Base-by-base conservation (phyloP, 2,329 filamentous ascomycete genomes). In the Nothophoma quercina region DNA sequence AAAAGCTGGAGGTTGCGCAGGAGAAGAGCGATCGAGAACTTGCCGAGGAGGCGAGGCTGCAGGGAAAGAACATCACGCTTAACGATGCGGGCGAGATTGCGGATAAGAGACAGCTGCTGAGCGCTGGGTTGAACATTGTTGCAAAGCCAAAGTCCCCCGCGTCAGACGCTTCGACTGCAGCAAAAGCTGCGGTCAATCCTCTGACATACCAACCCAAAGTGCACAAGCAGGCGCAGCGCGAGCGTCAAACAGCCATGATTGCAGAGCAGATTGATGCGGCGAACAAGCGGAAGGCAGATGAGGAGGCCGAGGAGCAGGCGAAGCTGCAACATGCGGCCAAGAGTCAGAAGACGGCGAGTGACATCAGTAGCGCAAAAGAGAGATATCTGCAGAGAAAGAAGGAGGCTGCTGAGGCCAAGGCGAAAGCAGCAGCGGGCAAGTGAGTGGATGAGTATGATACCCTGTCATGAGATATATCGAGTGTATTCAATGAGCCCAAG, bases 11-110 rank as follows among this genome's bases (percentile, higher is more conserved):
- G 10, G 21, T 38, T 2, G 69, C 77, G 19, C 74, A 76, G 46
- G 79, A 80, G 41, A 85, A 83, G 69, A 79, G 79, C 0, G 86
- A 87, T 15, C 83, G 82, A 2, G 84, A 92, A 26, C 65, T 86
- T n/a, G 88, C 88, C 4, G 81, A 78, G 39, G 87, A 90, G 64
- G 81, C 91, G 44, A 88, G 87, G 46, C 81, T 84, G 30, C 85
- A 80, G 59, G 84, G 83, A 21, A 77, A 79, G 78, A 58, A 86
- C 77, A 83, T 95, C 30, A 83, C 85, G 7, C 75, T 93, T 64
- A 93, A 93, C 65, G 90, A 95, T 56, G 90, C 95, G 30, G 90
- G 90, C 0, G 85, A 93, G 68, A 87, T 95, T 1, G 88, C 91
- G 21, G 90, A 96, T 70, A 93, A 92, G 78, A 82, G 90, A n/a